Base-by-base conservation (phyloP, 2,329 filamentous ascomycete genomes). In the Aureobasidium leucospermi region DNA sequence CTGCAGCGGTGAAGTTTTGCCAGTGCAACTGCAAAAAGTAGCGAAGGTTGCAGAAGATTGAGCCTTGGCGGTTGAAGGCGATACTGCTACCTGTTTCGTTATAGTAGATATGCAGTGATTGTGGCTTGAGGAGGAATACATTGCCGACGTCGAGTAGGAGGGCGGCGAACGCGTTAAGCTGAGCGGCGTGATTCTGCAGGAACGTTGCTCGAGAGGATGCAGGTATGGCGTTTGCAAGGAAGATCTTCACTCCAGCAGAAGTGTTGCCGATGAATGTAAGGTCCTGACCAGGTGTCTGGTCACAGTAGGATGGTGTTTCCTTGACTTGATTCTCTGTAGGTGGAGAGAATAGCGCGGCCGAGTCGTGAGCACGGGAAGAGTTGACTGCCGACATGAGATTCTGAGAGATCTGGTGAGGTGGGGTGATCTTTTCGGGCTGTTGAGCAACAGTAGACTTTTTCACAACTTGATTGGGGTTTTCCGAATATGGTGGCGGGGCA, bases 1-100 rank as follows among this genome's bases (percentile, higher is more conserved):
- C 51, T 60, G 74, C 51, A 64, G 65, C 62, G 65, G 69, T 49
- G 84, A 71, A 63, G n/a, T 61, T 62, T 1, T 45, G 51, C 46
- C 83, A 78, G 68, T 97, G 93, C 34, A 96, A 74, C 68, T 93
- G 85, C 62, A 87, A 75, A 71, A 92, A 97, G 77, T 90, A 96
- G 16, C 89, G 81, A 64, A 96, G 81, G 69, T 99, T 99, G 79
- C 91, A 96, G 76, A 97, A 99, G 32, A 99, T 83, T 67, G 87
- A 90, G 39, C 93, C 92, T 41, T 81, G 84, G 8, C 83, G 82
- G 71, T 99, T 99, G 79, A 99, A 99, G 0, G 93, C 94, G 63
- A 99, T 96, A 0, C 90, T 92, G 59, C 83, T 84, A 4, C 90
- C 89, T 3, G 77, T 74, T 42, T 87, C 83, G 66, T 96, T 92